phyloP scores from a whole-genome alignment of 345 rosid genomes.

The Bruguiera gymnorhiza region DNA sequence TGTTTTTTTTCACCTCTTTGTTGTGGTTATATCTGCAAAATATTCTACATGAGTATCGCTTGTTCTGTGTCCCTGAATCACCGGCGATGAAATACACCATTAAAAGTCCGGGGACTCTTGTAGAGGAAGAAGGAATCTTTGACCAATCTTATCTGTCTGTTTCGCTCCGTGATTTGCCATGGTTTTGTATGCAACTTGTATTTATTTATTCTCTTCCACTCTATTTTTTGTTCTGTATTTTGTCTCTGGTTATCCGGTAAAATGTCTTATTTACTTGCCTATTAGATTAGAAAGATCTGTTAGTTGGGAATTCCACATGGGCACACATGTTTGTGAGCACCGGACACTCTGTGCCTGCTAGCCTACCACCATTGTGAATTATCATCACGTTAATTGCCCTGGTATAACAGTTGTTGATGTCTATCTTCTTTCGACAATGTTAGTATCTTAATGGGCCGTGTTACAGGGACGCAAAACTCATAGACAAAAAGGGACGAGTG shows the following conservation, averaged over 20 bases:
- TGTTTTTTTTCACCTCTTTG: background rate
- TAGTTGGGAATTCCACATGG: conserved; percentile 1
- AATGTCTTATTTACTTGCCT: background rate
- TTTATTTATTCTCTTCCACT: background rate
- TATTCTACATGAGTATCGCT: background rate
- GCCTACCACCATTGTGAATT: background rate
- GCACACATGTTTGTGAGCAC: conserved; percentile 9
- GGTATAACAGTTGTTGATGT: background rate
- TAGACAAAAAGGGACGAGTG: too few species aligned
- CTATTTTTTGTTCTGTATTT: background rate
- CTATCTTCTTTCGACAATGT: background rate
- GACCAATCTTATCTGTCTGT: background rate
- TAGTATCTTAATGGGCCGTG: background rate
- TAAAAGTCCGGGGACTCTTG: too few species aligned
- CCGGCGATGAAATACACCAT: background rate
- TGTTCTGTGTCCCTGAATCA: background rate
- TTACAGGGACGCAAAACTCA: too few species aligned
- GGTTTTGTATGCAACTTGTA: background rate
- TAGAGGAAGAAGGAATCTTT: background rate
- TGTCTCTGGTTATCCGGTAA: conserved; percentile 4
- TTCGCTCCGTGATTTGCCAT: conserved; percentile 3
- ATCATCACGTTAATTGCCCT: too few species aligned
- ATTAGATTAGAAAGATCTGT: background rate
- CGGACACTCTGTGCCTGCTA: background rate
- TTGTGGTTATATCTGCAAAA: conserved; percentile 8